A percentile compares a stretch with the other conserved stretches of the same genome.
These are phyloP conservation scores for Solanum piurae DNA, from an alignment of 257 asterid species.

Conservation along the genomic window DNA sequence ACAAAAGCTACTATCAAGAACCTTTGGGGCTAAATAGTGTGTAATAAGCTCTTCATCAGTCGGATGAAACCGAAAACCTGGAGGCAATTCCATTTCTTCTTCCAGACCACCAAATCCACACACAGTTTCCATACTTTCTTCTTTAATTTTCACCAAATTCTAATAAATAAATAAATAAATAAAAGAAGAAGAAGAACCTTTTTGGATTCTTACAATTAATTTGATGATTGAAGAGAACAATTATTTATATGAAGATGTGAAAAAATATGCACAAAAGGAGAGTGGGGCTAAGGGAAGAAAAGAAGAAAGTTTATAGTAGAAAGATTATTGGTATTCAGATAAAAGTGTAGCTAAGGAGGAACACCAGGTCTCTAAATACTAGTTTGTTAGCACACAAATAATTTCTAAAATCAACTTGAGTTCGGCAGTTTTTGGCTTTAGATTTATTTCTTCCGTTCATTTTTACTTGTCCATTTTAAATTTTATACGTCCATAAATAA, in stretches of 20 bases:
- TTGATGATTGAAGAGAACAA: not conserved
- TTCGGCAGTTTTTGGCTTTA: not conserved
- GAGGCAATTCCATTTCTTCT: conserved; percentile 45
- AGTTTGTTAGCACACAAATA: conserved; percentile 17
- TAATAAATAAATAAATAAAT: not conserved
- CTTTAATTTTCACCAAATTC: not conserved
- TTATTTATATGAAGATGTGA: not conserved
- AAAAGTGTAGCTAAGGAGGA: conserved; percentile 21
- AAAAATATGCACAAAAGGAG: not conserved
- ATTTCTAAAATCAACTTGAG: not conserved
- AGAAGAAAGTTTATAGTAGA: conserved; percentile 12
- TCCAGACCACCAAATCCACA: not conserved
- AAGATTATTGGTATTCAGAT: conserved; percentile 11
- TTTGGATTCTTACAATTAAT: not conserved
- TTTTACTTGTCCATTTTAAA: too few relatives aligned
- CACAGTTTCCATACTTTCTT: not conserved
- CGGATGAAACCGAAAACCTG: conserved; percentile 74
- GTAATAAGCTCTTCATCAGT: conserved; percentile 68
- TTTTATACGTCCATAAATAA: too few relatives aligned
- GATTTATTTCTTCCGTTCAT: not conserved
- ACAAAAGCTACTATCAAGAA: conserved; percentile 23
- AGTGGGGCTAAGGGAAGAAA: conserved; percentile 4
- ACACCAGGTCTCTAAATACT: conserved; percentile 31
- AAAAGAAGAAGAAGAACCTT: not conserved
- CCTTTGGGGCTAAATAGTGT: conserved; percentile 46